These are phyloP conservation scores for Amylostereum areolatum DNA, from an alignment of 1,284 basidiomycete species.

Conservation along the genomic window DNA sequence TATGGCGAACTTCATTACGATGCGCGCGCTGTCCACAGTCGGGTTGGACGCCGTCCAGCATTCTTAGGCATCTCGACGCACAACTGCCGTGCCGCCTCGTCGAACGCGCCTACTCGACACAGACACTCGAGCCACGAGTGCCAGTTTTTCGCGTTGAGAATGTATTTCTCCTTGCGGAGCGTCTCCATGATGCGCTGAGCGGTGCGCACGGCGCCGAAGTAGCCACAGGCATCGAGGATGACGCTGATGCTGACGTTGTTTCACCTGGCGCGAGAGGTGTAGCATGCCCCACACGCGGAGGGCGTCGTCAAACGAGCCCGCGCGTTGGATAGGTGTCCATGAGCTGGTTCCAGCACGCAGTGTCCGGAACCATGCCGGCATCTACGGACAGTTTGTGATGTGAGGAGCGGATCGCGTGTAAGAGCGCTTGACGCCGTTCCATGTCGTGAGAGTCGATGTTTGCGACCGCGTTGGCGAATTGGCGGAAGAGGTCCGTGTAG, in stretches of 20 bases:
- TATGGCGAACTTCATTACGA: not conserved
- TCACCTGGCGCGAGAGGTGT: conserved; percentile 46
- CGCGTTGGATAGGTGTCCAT: conserved; percentile 87
- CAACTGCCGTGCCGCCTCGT: conserved; percentile 64
- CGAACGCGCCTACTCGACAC: conserved; percentile 61
- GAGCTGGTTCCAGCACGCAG: conserved; percentile 77
- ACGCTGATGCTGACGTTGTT: conserved; percentile 72
- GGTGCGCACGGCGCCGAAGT: conserved; percentile 42
- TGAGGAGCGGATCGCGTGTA: conserved; percentile 53
- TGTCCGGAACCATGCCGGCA: conserved; percentile 67
- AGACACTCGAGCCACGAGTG: conserved; percentile 84
- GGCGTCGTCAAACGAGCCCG: conserved; percentile 65
- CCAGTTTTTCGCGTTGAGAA: conserved; percentile 63
- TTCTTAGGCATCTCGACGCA: conserved; percentile 66
- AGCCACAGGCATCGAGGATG: conserved; percentile 80
- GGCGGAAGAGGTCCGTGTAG: conserved; percentile 69
- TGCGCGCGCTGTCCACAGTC: not conserved
- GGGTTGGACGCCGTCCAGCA: not conserved
- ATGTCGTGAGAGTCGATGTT: conserved; percentile 10
- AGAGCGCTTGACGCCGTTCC: conserved; percentile 29
- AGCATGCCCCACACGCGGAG: conserved; percentile 81
- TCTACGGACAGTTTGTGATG: conserved; percentile 82
- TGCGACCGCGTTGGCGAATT: conserved; percentile 32
- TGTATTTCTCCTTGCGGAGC: conserved; percentile 45
- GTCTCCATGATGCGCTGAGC: conserved; percentile 48